These are phyloP conservation scores for Mortierella antarctica DNA, from an alignment of 192 early-diverging fungal genomes.

Conservation along the genomic window DNA sequence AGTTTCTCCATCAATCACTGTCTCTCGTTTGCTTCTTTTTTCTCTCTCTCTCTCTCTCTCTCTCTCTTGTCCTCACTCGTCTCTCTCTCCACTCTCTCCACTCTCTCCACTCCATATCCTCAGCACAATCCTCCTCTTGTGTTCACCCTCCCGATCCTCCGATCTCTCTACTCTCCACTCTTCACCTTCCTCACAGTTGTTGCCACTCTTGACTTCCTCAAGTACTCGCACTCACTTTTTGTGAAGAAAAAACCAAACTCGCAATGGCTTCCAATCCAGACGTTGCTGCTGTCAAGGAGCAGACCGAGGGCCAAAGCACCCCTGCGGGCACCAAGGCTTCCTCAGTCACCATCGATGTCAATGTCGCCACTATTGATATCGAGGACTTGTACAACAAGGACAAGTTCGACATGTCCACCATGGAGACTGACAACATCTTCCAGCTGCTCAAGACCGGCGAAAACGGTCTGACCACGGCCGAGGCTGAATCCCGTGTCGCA, in stretches of 20 bases:
- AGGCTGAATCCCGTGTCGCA: conserved; percentile 69
- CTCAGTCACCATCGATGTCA: conserved; percentile 61
- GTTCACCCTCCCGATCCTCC: conserved; percentile 6
- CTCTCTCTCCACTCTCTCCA: conserved; percentile 5
- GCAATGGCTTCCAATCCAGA: conserved; percentile 4
- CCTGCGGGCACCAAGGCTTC: conserved; percentile 9
- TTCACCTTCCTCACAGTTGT: conserved; percentile 13
- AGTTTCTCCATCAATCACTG: not conserved
- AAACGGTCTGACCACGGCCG: conserved; percentile 70
- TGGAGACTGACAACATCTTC: conserved; percentile 79
- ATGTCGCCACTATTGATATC: conserved; percentile 70
- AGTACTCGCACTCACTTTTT: conserved; percentile 13
- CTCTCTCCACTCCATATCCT: conserved; percentile 10
- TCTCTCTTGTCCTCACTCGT: conserved; percentile 6
- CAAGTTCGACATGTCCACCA: conserved; percentile 81
- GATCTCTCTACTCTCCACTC: conserved; percentile 15
- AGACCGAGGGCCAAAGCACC: conserved; percentile 29
- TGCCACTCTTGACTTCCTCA: conserved; percentile 40
- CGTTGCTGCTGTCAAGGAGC: conserved; percentile 21
- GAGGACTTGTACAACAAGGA: conserved; percentile 86
- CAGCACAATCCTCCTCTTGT: conserved; percentile 10
- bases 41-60: not conserved
- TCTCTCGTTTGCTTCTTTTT: not conserved
- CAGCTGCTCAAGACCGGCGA: conserved; percentile 73
- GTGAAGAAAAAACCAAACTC: not conserved